These are phyloP conservation scores for Flaveria sonorensis DNA, from an alignment of 129 eudicot genomes.

Conservation along the genomic window DNA sequence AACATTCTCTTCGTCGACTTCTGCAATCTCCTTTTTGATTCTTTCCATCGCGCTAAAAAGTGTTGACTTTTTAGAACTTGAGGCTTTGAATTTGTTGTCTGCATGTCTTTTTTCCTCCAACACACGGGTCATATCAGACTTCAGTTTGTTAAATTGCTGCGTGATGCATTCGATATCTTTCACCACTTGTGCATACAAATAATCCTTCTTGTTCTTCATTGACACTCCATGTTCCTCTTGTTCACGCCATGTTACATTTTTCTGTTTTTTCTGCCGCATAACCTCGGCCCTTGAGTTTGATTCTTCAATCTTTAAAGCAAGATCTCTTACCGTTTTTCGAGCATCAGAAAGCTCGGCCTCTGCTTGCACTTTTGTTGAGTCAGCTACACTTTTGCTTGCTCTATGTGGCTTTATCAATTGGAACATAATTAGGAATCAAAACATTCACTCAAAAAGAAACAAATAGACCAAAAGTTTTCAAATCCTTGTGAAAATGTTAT, in stretches of 20 bases:
- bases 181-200: constrained; percentile 42
- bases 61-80: constrained; percentile 37
- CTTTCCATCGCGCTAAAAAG: constrained; percentile 41
- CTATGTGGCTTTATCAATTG: constrained; percentile 27
- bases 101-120: constrained; percentile 58
- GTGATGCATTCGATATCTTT: constrained; percentile 62
- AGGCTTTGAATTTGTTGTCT: constrained; percentile 52
- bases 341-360: constrained; percentile 57
- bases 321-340: constrained; percentile 46
- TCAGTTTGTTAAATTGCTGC: constrained; percentile 57
- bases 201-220: constrained; percentile 24
- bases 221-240: constrained; percentile 24
- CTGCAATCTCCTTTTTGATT: constrained; percentile 64
- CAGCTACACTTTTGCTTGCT: constrained; percentile 40
- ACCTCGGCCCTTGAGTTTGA: constrained; percentile 52
- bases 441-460: background rate
- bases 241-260: constrained; percentile 23
- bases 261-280: constrained; percentile 37
- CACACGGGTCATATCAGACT: constrained; percentile 59
- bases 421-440: constrained; percentile 23
- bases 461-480: background rate
- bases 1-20: constrained; percentile 69
- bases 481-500: background rate
- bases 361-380: constrained; percentile 47
- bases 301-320: constrained; percentile 59